phyloP scores from a whole-genome alignment of 1,284 basidiomycete species.

The Salmacisia buchloeana region DNA sequence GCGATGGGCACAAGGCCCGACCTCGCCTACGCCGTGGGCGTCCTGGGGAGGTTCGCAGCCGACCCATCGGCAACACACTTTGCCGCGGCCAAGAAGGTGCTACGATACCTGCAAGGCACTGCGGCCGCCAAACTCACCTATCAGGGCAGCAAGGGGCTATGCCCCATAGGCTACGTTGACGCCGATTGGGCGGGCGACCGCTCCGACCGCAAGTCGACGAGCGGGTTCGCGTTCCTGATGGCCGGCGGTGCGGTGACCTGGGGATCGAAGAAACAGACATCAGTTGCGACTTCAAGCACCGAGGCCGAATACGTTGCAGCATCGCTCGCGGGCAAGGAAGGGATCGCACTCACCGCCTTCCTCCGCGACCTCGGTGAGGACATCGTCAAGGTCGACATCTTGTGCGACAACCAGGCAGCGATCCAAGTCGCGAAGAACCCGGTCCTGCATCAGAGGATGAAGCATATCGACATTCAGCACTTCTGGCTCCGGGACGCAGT shows the following conservation, averaged over 20 bases:
- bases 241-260: conserved; percentile 10
- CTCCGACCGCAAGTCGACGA: conserved; percentile 11
- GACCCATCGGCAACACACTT: conserved; percentile 51
- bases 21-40: conserved; percentile 52
- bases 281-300: conserved; percentile 12
- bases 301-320: conserved; percentile 14
- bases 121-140: conserved; percentile 38
- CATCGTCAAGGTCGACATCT: not conserved
- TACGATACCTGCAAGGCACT: conserved; percentile 59
- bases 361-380: too few species aligned
- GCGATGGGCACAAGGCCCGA: conserved; percentile 53
- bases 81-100: conserved; percentile 52
- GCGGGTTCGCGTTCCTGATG: conserved; percentile 13
- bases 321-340: conserved; percentile 2
- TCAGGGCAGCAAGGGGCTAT: not conserved
- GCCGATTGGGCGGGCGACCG: conserved; percentile 14
- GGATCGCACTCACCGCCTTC: not conserved
- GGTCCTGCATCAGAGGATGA: not conserved
- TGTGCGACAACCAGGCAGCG: not conserved
- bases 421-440: not conserved
- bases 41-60: conserved; percentile 46
- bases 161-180: conserved; percentile 7
- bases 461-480: not conserved
- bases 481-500: not conserved
- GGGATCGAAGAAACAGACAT: conserved; percentile 8